Evolutionary conservation across 1,284 basidiomycete genomes (phyloP), one percentile per base, ranked within the genome.

Genomic region (Cutaneotrichosporon sp.): DNA sequence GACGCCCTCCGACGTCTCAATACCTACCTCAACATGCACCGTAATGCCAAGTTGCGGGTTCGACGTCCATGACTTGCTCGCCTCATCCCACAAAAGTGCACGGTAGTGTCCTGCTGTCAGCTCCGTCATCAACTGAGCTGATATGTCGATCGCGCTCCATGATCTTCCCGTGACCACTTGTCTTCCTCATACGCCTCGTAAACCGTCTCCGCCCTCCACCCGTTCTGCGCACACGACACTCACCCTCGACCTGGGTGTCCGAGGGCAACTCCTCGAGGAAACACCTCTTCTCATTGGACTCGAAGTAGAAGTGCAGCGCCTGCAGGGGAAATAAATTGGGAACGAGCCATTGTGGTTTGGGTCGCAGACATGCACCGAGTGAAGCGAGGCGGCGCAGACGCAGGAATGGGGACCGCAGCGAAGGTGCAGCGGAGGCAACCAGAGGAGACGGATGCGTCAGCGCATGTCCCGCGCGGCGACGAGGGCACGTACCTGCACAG

Each of bases 251-350:
- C 32, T 96, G 86, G 16, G 96, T 98, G 75, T 97, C 88, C 14
- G 85, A 86, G n/a, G 94, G 94, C 34, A 98, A 79, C 75, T 98
- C 96, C 74, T 98, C 96, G 59, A 97, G 82, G 77, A 98, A 98
- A 75, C 96, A 99, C 60, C 88, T 81, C 68, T 85, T 85, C 75
- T 94, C 88, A 66, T 87, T 85, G n/a, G 88, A 85, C 69, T 93
- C 89, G 54, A 94, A 82, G 68, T 94, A 94, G 72, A 93, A 90
- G 71, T 94, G 90, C 43, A 94, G 82, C 12, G 85, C 86, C 66
- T 76, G 60, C n/a, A 19, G 14, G 16, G 22, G 5, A n/a, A n/a
- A 17, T 27, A n/a, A 29, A 27, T 7, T 22, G 14, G 26, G 17
- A 17, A 27, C n/a, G n/a, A n/a, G n/a, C n/a, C n/a, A n/a, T n/a